Evolutionary conservation across 73 alveolate species (phyloP).

Genomic region (Tetrahymena borealis): DNA sequence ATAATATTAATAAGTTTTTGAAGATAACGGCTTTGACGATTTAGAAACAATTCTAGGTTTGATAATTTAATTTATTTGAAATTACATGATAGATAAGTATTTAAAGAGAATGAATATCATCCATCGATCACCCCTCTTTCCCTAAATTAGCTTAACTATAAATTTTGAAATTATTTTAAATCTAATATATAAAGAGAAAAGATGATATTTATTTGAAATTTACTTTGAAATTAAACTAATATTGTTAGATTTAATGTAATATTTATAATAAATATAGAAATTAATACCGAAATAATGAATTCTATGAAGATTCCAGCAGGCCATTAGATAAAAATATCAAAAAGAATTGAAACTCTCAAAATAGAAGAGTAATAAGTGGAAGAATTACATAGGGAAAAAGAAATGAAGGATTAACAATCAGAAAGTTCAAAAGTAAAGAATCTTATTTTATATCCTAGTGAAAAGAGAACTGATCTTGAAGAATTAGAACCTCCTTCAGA

Average conservation of each 20-base stretch:
- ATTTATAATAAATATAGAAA: background rate
- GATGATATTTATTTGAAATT: no score
- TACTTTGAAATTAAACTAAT: no score
- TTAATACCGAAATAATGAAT: background rate
- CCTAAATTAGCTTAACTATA: no score
- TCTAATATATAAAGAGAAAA: no score
- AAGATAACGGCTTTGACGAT: background rate
- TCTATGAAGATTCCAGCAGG: background rate
- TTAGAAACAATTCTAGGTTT: background rate
- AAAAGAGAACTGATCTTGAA: background rate
- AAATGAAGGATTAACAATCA: background rate
- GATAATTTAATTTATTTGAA: background rate
- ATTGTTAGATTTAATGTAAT: no score
- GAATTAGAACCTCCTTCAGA: background rate
- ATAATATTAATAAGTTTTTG: background rate
- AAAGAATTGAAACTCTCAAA: background rate
- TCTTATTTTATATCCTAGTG: background rate
- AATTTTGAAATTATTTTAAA: no score
- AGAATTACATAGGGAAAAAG: background rate
- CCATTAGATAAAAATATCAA: background rate
- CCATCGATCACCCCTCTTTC: no score
- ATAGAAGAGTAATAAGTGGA: background rate
- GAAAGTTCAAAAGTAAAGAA: background rate
- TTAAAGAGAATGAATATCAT: no score
- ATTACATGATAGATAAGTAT: no score